Conservation (phyloP, 371 early-diverging fungal genomes). For the Circinella minor region DNA sequence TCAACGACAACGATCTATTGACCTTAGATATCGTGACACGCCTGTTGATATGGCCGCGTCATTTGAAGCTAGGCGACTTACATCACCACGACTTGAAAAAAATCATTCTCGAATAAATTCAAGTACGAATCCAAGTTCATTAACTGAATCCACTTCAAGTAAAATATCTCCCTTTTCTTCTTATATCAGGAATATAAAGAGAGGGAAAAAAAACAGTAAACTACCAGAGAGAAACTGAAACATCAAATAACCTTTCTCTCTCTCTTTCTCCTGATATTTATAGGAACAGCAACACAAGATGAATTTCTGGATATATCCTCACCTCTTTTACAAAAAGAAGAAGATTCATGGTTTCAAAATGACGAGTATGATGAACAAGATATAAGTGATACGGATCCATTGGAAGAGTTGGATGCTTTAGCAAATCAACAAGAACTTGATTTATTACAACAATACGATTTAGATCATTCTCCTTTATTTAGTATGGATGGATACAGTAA, state of each 20-base stretch:
- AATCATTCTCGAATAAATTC: not conserved
- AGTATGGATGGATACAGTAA: not conserved
- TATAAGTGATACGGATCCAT: conserved; percentile 1
- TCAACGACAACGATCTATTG: not conserved
- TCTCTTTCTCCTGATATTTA: no score
- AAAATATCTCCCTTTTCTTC: not conserved
- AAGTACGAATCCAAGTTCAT: not conserved
- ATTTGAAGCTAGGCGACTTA: not conserved
- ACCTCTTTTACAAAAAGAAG: not conserved
- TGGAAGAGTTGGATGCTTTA: conserved; percentile 8
- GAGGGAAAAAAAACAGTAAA: no score
- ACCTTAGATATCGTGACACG: not conserved
- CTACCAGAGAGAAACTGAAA: no score
- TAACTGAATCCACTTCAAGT: not conserved
- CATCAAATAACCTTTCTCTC: no score
- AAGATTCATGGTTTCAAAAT: not conserved
- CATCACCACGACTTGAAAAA: not conserved
- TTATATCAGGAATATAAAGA: no score
- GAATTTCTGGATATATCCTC: not conserved
- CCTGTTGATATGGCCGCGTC: not conserved
- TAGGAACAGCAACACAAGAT: not conserved
- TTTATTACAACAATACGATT: not conserved
- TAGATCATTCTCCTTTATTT: not conserved
- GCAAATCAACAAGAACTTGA: conserved; percentile 2
- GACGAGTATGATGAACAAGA: not conserved